Percentiles rank a stretch among this genome's conserved stretches.
Evolutionary conservation across 495 filamentous ascomycete genomes (phyloP).

Genomic region (Talaromyces thailandensis): DNA sequence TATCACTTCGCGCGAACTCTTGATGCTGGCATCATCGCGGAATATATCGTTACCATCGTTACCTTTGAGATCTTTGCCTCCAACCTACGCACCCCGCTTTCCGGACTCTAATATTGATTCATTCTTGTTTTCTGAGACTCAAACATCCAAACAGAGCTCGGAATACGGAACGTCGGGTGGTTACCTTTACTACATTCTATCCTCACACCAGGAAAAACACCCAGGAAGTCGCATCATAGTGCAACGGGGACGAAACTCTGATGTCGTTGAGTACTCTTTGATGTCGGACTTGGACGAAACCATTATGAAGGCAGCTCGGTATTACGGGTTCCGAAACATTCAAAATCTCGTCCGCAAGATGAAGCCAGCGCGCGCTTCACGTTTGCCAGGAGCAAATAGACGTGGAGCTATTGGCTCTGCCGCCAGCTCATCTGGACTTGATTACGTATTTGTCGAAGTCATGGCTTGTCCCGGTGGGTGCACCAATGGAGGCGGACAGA

Average conservation of each 20-base stretch:
- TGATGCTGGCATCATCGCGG: conserved; percentile 75
- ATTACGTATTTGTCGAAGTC: conserved; percentile 89
- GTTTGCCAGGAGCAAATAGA: conserved; percentile 64
- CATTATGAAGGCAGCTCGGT: conserved; percentile 75
- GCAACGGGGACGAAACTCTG: conserved; percentile 73
- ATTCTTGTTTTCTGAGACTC: conserved; percentile 52
- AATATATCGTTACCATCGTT: conserved; percentile 63
- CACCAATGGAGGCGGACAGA: conserved; percentile 94
- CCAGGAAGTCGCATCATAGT: conserved; percentile 59
- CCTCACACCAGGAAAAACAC: conserved; percentile 57
- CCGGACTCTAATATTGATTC: conserved; percentile 58
- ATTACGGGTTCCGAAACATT: conserved; percentile 96
- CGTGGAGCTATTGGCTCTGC: conserved; percentile 20
- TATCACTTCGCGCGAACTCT: conserved; percentile 86
- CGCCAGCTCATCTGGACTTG: conserved; percentile 33
- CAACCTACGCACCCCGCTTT: conserved; percentile 37
- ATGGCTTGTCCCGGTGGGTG: conserved; percentile 98
- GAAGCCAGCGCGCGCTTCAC: conserved; percentile 65
- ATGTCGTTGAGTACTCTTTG: conserved; percentile 77
- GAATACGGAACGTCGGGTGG: conserved; percentile 75
- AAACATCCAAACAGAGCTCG: conserved; percentile 18
- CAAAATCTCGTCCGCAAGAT: conserved; percentile 89
- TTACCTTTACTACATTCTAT: conserved; percentile 74
- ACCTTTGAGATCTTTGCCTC: conserved; percentile 43
- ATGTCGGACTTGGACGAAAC: conserved; percentile 40